Evolutionary conservation across 495 filamentous ascomycete species (phyloP).

Genomic region (Podospora didyma): DNA sequence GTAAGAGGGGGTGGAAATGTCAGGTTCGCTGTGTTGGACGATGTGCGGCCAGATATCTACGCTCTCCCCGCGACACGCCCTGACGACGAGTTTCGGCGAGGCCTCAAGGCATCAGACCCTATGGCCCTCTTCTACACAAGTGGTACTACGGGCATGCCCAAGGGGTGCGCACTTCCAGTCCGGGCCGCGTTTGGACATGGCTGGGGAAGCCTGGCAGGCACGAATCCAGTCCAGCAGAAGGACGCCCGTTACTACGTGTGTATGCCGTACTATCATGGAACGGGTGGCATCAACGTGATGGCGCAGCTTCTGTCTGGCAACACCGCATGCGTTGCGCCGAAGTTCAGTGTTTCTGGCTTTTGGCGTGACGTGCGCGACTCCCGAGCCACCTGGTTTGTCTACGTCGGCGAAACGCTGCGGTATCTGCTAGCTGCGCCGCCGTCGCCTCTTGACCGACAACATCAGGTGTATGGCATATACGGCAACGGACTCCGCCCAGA

Average conservation of each 20-base stretch:
- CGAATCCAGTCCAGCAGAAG: conserved; percentile 9
- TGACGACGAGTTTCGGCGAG: conserved; percentile 43
- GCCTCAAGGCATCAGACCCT: conserved; percentile 47
- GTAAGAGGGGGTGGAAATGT: conserved; percentile 39
- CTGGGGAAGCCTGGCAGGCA: conserved; percentile 15
- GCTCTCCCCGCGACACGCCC: conserved; percentile 45
- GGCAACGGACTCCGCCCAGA: conserved; percentile 78
- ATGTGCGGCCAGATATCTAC: conserved; percentile 42
- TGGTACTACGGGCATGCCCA: conserved; percentile 52
- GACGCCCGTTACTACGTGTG: conserved; percentile 49
- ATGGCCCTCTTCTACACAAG: conserved; percentile 66
- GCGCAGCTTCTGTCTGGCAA: conserved; percentile 52
- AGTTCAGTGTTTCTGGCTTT: conserved; percentile 67
- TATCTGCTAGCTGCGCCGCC: conserved; percentile 71
- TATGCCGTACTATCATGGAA: conserved; percentile 83
- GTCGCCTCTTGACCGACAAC: conserved; percentile 57
- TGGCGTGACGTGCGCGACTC: conserved; percentile 72
- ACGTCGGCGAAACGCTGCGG: conserved; percentile 78
- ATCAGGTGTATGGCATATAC: conserved; percentile 64
- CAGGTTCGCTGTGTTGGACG: conserved; percentile 48
- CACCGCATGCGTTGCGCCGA: conserved; percentile 63
- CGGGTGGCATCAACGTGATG: conserved; percentile 56
- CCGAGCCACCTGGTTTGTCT: conserved; percentile 65
- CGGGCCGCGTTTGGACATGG: conserved; percentile 32
- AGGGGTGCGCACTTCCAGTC: conserved; percentile 47